Evolutionary conservation across 2,329 filamentous ascomycete genomes (phyloP), one percentile per base, ranked within the genome.

Genomic region (Venturia carpophila): DNA sequence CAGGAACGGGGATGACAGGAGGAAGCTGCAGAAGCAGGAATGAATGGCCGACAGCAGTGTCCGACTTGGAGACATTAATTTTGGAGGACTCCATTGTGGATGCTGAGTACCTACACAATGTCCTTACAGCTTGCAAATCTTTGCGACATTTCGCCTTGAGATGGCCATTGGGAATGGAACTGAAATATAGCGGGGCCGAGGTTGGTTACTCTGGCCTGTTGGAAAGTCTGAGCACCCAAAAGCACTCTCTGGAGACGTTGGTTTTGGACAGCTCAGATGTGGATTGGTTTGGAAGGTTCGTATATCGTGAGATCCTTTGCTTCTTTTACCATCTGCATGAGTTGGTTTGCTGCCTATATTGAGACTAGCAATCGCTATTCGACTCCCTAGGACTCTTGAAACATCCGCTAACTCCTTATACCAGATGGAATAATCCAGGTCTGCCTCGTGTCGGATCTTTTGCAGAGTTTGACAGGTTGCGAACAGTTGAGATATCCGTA

Each of bases 241-340:
- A 42, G 60, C 39, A 61, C 15, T 42, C 60, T n/a, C 30, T 61
- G 10, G 60, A 61, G 60, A 61, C 60, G 5, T 39, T 61, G 34
- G 39, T 24, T 1, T 39, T 61, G 37, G 39, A 61, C 60, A 27
- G 39, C 39, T 17, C 60, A 27, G 39, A 27, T 19, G 42, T 42
- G 21, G 60, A 45, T 3, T 42, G 37, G n/a, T 61, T 61, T 34
- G 37, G n/a, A 61, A 45, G 37, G 60, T 45, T 61, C 27, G 42
- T 58, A 11, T 37, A 27, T 58, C 27, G n/a, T 7, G 19, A 17
- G 3, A 6, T 2, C 19, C 30, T 21, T 56, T 19, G 11, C 15
- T 37, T 15, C 30, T 15, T 37, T 27, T 5, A 27, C 21, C 15
- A 21, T 52, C 10, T 17, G 21, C n/a, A 41, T 49, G 9, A 10